Percentiles rank a stretch among this genome's conserved stretches.
phyloP scores from a whole-genome alignment of 805 yeast species.

The Suhomyces kilbournensis region DNA sequence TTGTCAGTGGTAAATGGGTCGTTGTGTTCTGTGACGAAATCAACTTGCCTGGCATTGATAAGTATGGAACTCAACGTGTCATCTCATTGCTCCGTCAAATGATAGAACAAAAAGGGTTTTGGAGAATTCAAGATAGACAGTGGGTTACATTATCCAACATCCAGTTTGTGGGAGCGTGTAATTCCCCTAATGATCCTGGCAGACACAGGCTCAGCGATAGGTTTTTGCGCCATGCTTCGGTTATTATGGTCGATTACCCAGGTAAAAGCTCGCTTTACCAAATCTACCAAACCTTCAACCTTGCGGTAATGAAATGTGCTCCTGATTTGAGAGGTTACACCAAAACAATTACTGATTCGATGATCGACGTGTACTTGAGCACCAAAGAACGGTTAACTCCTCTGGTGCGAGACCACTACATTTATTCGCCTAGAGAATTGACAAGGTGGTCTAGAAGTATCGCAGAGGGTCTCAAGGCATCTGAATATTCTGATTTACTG shows the following conservation, averaged over 20 bases:
- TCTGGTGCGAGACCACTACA: constrained; percentile 52
- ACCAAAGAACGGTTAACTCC: constrained; percentile 43
- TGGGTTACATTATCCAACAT: constrained; percentile 69
- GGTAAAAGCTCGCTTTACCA: constrained; percentile 55
- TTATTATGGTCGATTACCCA: constrained; percentile 80
- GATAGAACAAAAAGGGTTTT: constrained; percentile 72
- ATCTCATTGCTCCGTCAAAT: constrained; percentile 73
- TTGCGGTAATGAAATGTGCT: constrained; percentile 54
- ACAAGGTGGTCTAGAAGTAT: constrained; percentile 87
- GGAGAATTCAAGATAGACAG: constrained; percentile 54
- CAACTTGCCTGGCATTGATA: constrained; percentile 72
- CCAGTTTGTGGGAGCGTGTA: constrained; percentile 94
- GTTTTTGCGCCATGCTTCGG: constrained; percentile 62
- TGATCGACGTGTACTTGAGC: constrained; percentile 58
- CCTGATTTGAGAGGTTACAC: constrained; percentile 61
- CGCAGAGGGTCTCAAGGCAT: constrained; percentile 44
- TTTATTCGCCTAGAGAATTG: constrained; percentile 86
- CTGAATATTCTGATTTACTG: constrained; percentile 32
- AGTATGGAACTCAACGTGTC: constrained; percentile 69
- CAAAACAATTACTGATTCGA: constrained; percentile 53
- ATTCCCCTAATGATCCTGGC: constrained; percentile 82
- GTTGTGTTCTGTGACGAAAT: constrained; percentile 91
- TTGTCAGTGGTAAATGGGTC: constrained; percentile 60
- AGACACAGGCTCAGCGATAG: constrained; percentile 56
- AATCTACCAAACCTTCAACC: constrained; percentile 61